Conservation (phyloP, 2,329 filamentous ascomycete species). For the Aspergillus phoenicis region DNA sequence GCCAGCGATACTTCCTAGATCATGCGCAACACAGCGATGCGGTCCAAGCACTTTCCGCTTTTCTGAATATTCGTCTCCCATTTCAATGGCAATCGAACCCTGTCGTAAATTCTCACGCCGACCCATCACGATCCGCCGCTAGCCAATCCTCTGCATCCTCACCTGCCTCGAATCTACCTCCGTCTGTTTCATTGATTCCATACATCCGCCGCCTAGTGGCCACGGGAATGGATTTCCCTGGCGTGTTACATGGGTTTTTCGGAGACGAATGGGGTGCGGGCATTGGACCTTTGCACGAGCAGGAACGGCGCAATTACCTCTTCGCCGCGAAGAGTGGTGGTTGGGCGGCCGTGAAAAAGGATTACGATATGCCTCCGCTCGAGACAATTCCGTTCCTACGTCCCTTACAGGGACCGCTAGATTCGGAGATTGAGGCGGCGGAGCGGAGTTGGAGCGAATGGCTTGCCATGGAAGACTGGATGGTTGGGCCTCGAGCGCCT, state of each 20-base stretch:
- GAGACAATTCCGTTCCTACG: conserved; percentile 86
- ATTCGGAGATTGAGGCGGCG: conserved; percentile 78
- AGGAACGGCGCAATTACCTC: conserved; percentile 89
- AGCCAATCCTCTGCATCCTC: conserved; percentile 42
- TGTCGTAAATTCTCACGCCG: conserved; percentile 43
- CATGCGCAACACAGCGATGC: conserved; percentile 80
- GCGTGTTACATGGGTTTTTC: conserved; percentile 92
- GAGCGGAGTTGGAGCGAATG: conserved; percentile 91
- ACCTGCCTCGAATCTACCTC: conserved; percentile 40
- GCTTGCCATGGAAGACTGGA: conserved; percentile 98
- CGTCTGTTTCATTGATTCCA: conserved; percentile 71
- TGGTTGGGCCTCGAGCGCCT: conserved; percentile 82
- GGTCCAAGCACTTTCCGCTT: conserved; percentile 85
- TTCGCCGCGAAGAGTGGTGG: conserved; percentile 92
- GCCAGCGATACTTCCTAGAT: conserved; percentile 87
- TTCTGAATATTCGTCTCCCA: conserved; percentile 88
- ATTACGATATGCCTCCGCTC: conserved; percentile 83
- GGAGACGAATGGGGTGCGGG: conserved; percentile 88
- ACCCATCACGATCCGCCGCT: conserved; percentile 34
- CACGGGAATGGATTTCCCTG: conserved; percentile 84
- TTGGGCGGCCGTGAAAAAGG: conserved; percentile 85
- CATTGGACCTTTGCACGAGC: conserved; percentile 79
- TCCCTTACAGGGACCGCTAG: conserved; percentile 73
- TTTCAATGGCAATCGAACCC: conserved; percentile 69
- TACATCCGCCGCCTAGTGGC: conserved; percentile 89